These are phyloP conservation scores for Verticillium longisporum DNA, from an alignment of 2,329 filamentous ascomycete species.

Conservation along the genomic window DNA sequence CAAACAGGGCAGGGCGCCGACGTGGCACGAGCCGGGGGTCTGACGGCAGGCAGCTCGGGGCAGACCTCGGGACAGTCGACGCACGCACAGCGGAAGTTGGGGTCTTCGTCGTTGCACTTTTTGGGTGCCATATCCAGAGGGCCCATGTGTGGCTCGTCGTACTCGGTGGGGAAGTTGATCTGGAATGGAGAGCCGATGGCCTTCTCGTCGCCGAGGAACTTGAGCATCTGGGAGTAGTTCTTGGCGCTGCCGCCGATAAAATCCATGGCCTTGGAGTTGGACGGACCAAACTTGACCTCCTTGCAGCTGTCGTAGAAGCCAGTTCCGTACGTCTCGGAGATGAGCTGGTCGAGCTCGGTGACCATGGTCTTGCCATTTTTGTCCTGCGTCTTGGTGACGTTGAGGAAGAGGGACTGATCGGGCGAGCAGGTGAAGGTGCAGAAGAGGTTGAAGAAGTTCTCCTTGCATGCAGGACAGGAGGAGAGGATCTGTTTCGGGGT, in stretches of 20 bases:
- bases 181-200: constrained; percentile 91
- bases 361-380: constrained; percentile 56
- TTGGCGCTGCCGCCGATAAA: constrained; percentile 94
- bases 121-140: constrained; percentile 67
- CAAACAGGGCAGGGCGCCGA: constrained; percentile 84
- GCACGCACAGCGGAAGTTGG: constrained; percentile 82
- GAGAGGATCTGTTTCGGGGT: constrained; percentile 85
- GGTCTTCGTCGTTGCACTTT: constrained; percentile 84
- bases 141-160: constrained; percentile 62
- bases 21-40: constrained; percentile 65
- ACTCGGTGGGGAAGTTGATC: constrained; percentile 77
- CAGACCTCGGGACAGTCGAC: constrained; percentile 88
- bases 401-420: constrained; percentile 91
- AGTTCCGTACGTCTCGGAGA: constrained; percentile 74
- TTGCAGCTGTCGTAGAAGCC: constrained; percentile 98
- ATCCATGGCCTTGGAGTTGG: constrained; percentile 89
- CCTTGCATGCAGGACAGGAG: constrained; percentile 92
- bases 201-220: constrained; percentile 91
- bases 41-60: constrained; percentile 71
- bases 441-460: constrained; percentile 98
- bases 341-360: constrained; percentile 82
- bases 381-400: constrained; percentile 69
- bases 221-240: constrained; percentile 79
- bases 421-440: constrained; percentile 98
- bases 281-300: constrained; percentile 95